Evolutionary conservation across 371 early-diverging fungal genomes (phyloP), one percentile per base, ranked within the genome.

Genomic region (Apophysomyces sp.): DNA sequence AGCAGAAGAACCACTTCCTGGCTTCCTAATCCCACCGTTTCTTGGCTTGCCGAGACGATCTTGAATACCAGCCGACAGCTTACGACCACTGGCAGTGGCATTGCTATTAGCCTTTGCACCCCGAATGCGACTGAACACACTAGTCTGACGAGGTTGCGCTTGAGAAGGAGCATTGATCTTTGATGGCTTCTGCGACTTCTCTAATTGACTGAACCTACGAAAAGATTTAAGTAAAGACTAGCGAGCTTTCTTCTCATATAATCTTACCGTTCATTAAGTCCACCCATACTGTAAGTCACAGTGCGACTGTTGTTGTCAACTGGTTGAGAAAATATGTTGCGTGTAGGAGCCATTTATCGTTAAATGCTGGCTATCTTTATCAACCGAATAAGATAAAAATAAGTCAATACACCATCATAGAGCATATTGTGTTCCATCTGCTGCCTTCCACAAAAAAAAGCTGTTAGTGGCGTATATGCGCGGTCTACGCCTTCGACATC

Each of bases 201-300:
- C 62, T 18, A 71, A 28, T 36, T 72, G 67, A 41, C 72, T 67
- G 55, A 64, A 65, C 71, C 67, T 68, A 34, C 57, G 52, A 41
- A 37, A 57, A 62, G 60, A 58, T n/a, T 24, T 49, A 11, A 29
- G 12, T 16, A 28, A 7, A n/a, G n/a, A n/a, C n/a, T n/a, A n/a
- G n/a, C n/a, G n/a, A n/a, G 1, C 37, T 26, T 8, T 29, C 29
- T 29, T 11, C 12, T 30, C 13, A 29, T 13, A 30, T 30, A 28
- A 27, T 27, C 36, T 52, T 68, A 79, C 80, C 80, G 68, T 68
- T 79, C 80, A 58, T 79, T 79, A 51, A 79, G 64, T 41, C 80
- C 80, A 52, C 72, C 80, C 18, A 60, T 52, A 18, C 39, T 63
- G 15, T 70, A 63, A 18, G 70, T 64, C 3, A 73, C 67, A 4